These are phyloP conservation scores for Metarhizium anisopliae DNA, from an alignment of 2,329 filamentous ascomycete species.

Conservation along the genomic window DNA sequence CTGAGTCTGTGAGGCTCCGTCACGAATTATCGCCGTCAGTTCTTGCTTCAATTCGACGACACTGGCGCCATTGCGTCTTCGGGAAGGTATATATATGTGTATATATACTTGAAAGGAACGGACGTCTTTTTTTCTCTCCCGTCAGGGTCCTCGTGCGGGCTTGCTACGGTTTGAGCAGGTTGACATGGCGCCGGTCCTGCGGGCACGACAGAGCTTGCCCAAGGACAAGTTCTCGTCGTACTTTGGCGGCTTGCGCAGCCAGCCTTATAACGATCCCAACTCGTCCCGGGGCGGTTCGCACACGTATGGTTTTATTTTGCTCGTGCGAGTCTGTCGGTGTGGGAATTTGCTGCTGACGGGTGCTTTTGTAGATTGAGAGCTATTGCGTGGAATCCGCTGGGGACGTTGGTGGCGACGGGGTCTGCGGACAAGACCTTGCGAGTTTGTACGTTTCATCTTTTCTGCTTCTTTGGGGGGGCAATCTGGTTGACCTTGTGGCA, in stretches of 20 bases:
- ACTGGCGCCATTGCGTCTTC: too few species aligned
- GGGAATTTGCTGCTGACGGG: neutral
- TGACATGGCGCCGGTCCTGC: constrained; percentile 32
- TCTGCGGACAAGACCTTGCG: constrained; percentile 60
- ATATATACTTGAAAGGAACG: too few species aligned
- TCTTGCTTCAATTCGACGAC: too few species aligned
- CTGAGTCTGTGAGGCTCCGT: too few species aligned
- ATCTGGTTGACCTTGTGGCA: constrained; percentile 14
- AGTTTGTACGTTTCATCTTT: constrained; percentile 49
- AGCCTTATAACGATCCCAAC: constrained; percentile 58
- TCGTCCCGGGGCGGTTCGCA: constrained; percentile 45
- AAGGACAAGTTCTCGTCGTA: constrained; percentile 61
- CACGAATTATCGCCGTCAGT: too few species aligned
- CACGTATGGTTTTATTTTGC: constrained; percentile 35
- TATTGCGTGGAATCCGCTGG: constrained; percentile 83
- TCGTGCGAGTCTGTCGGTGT: neutral
- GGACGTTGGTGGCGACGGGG: constrained; percentile 76
- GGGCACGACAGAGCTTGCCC: constrained; percentile 45
- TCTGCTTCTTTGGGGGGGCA: neutral
- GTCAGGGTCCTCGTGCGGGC: too few species aligned
- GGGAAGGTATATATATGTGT: too few species aligned
- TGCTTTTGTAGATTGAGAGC: constrained; percentile 52
- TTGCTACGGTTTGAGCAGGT: too few species aligned
- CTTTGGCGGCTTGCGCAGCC: constrained; percentile 61
- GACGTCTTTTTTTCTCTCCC: too few species aligned